Percentiles rank a stretch among this genome's conserved stretches.
Evolutionary conservation across 129 eudicot species (phyloP).

Genomic region (Centaurea solstitialis): DNA sequence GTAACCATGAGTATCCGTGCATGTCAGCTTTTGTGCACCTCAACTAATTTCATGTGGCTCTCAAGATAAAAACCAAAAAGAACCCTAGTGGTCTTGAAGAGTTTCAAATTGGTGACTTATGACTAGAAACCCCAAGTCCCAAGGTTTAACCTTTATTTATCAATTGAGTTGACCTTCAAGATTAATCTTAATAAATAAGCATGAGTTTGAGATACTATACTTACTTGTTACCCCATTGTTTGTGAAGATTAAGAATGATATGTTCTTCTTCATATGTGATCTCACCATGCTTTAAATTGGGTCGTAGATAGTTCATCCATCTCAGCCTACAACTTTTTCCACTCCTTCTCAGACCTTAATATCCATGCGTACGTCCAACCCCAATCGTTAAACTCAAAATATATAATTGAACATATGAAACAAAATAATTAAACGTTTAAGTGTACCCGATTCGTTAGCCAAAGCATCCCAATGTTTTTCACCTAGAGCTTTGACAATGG

Average conservation of each 20-base stretch:
- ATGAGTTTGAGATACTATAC: neutral
- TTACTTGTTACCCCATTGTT: constrained; percentile 81
- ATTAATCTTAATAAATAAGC: neutral
- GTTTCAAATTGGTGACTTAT: too few species aligned
- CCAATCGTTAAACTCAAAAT: constrained; percentile 1
- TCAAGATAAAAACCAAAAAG: too few species aligned
- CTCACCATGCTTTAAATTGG: constrained; percentile 67
- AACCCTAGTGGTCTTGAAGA: too few species aligned
- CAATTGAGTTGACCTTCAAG: neutral
- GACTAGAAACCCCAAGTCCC: neutral
- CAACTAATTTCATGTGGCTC: too few species aligned
- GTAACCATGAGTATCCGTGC: neutral
- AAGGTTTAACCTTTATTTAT: neutral
- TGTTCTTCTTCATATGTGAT: constrained; percentile 62
- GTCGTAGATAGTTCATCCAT: constrained; percentile 82
- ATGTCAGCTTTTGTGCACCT: too few species aligned
- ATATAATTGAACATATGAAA: neutral
- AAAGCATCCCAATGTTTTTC: constrained; percentile 80
- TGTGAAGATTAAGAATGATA: constrained; percentile 57
- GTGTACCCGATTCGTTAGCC: constrained; percentile 73
- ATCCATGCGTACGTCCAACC: neutral
- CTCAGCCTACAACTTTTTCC: constrained; percentile 81
- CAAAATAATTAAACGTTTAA: neutral
- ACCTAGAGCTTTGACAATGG: constrained; percentile 55
- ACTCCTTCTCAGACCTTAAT: constrained; percentile 70